Evolutionary conservation across 768 basidiomycete genomes (phyloP), one percentile per base, ranked within the genome.

Genomic region (Dentipellis sp.): DNA sequence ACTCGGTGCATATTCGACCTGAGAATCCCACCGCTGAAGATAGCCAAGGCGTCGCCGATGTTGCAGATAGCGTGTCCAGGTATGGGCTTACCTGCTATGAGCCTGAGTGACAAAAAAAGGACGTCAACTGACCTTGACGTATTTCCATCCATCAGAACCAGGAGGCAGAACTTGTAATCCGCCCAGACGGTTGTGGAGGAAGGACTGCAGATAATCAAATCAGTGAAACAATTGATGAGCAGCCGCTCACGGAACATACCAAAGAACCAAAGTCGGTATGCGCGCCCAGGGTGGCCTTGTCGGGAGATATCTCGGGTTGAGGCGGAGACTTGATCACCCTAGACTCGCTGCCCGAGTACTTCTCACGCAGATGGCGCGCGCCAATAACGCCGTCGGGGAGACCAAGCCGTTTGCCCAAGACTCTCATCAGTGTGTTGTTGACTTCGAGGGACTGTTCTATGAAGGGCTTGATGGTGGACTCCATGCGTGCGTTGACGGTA

Each of bases 131-230:
- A 77, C 84, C 75, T 78, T 80, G 61, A 88, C 72, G 59, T 86
- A 88, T 64, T 79, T 79, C 86, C 86, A 88, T 19, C 75, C 66
- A 23, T 82, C 77, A 7, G 75, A 64, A 12, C 80, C 83, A 1
- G 83, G 84, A 1, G 77, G 76, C 48, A 86, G 71, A 0, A 88
- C 84, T 57, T 88, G 86, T 2, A 88, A 70, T 0, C 86, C 86
- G 4, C 86, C 86, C 0, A 87, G 75, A 1, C 49, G 76, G 64
- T 87, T 88, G 62, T 86, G 83, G 56, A 88, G 69, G 71, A 87
- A 81, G 0, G 83, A 56, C 55, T 57, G 16, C 19, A 50, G 22
- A 35, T 29, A 3, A 9, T 3, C 7, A 34, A 14, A 21, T 34
- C 2, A 50, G 21, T 8, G 19, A n/a, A 4, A 14, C 10, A 34